phyloP scores from a whole-genome alignment of 1,284 basidiomycete species.

The Ustilago sp. region DNA sequence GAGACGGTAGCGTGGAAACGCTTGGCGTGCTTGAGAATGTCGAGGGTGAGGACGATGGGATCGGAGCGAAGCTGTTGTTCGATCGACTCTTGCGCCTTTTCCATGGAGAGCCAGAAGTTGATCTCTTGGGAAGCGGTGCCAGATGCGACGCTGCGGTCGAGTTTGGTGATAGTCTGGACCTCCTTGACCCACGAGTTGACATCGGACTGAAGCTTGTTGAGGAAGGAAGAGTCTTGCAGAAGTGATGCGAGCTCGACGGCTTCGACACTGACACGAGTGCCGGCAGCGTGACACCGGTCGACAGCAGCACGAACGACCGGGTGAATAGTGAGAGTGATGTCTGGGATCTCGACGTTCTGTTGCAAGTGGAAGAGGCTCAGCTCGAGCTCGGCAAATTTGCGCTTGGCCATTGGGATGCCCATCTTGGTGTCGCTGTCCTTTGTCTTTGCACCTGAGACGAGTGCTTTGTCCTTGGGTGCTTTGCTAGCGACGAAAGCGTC shows the following conservation, averaged over 20 bases:
- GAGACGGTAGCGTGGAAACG: slow-evolving; percentile 97
- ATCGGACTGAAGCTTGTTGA: slow-evolving; percentile 91
- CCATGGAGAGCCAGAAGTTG: slow-evolving; percentile 97
- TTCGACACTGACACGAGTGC: slow-evolving; percentile 79
- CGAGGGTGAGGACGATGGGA: slow-evolving; percentile 90
- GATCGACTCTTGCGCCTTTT: slow-evolving; percentile 91
- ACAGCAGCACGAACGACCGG: slow-evolving; percentile 89
- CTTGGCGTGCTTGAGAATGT: slow-evolving; percentile 93
- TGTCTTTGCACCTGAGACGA: slow-evolving; percentile 44
- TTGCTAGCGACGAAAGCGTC: slow-evolving; percentile 85
- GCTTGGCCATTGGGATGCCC: slow-evolving; percentile 98
- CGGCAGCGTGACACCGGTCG: slow-evolving; percentile 71
- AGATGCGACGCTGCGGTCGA: slow-evolving; percentile 87
- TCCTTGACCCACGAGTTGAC: slow-evolving; percentile 99
- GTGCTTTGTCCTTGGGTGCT: slow-evolving; percentile 50
- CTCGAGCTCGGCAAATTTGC: slow-evolving; percentile 98
- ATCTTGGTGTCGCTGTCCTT: slow-evolving; percentile 76
- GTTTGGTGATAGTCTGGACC: slow-evolving; percentile 94
- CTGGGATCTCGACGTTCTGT: slow-evolving; percentile 98
- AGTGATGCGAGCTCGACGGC: slow-evolving; percentile 78
- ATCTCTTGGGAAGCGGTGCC: slow-evolving; percentile 98
- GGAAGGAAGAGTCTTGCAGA: slow-evolving; percentile 87
- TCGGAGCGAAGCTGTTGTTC: slow-evolving; percentile 91
- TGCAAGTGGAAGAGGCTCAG: slow-evolving; percentile 94
- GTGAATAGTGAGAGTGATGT: slow-evolving; percentile 92